These are phyloP conservation scores for Boletellus ananas DNA, from an alignment of 768 basidiomycete species.

Conservation along the genomic window DNA sequence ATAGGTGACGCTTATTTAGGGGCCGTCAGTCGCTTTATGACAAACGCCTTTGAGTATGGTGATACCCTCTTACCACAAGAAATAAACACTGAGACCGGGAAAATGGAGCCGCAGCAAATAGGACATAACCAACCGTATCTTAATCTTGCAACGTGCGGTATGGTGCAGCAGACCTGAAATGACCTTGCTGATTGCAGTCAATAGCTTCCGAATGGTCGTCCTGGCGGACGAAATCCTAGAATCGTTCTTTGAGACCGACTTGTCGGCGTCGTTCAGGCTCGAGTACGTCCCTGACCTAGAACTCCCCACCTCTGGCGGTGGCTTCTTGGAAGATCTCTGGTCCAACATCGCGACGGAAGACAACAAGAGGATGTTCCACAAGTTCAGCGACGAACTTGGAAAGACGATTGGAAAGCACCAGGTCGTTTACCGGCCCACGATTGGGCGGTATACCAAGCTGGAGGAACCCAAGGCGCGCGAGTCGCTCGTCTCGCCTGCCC, in stretches of 20 bases:
- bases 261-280: constrained; percentile 83
- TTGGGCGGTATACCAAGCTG: constrained; percentile 78
- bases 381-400: constrained; percentile 90
- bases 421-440: constrained; percentile 74
- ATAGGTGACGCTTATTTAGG: constrained; percentile 95
- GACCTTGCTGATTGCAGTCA: constrained; percentile 8
- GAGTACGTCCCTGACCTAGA: constrained; percentile 68
- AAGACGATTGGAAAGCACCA: constrained; percentile 93
- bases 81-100: constrained; percentile 32
- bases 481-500: constrained; percentile 69
- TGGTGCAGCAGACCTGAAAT: neutral
- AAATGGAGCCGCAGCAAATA: constrained; percentile 43
- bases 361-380: constrained; percentile 92
- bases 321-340: constrained; percentile 81
- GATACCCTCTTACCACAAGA: constrained; percentile 75
- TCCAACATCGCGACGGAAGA: constrained; percentile 85
- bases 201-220: constrained; percentile 96
- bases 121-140: constrained; percentile 87
- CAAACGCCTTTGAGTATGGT: constrained; percentile 97
- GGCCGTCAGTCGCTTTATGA: constrained; percentile 95
- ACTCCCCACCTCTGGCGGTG: constrained; percentile 52
- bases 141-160: constrained; percentile 76
- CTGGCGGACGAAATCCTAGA: constrained; percentile 95
- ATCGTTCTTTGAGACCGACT: constrained; percentile 92
- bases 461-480: constrained; percentile 89